These are phyloP conservation scores for Fusarium nanum DNA, from an alignment of 2,329 filamentous ascomycete species.

Conservation along the genomic window DNA sequence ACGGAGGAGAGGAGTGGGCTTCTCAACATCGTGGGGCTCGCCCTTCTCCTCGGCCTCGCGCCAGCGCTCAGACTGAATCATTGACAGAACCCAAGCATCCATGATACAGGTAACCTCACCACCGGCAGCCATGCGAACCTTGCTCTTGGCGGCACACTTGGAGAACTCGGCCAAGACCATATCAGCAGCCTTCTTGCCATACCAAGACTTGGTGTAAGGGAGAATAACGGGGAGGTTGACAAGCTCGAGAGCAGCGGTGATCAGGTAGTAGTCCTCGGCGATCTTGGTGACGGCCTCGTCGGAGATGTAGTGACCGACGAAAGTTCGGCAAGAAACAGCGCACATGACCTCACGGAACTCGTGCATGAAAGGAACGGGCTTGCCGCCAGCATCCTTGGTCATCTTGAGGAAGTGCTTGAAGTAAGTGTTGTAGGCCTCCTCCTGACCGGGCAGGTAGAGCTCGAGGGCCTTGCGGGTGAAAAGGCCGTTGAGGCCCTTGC, in stretches of 20 bases:
- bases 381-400: constrained; percentile 76
- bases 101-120: constrained; percentile 91
- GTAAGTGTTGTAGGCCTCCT: constrained; percentile 90
- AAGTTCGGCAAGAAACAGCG: constrained; percentile 94
- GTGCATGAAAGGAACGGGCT: constrained; percentile 88
- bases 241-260: constrained; percentile 93
- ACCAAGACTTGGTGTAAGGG: constrained; percentile 95
- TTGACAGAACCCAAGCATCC: constrained; percentile 91
- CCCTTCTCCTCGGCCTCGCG: constrained; percentile 81
- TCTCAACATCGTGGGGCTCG: constrained; percentile 76
- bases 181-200: constrained; percentile 94
- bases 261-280: constrained; percentile 95
- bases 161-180: constrained; percentile 91
- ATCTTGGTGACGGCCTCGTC: constrained; percentile 93
- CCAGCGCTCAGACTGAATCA: constrained; percentile 87
- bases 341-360: constrained; percentile 95
- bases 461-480: constrained; percentile 93
- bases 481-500: constrained; percentile 93
- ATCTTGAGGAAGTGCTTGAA: constrained; percentile 82
- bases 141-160: constrained; percentile 93
- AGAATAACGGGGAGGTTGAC: constrained; percentile 99
- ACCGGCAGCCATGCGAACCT: constrained; percentile 89
- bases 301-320: constrained; percentile 94
- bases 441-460: constrained; percentile 89
- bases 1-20: constrained; percentile 84